Evolutionary conservation across 768 basidiomycete species (phyloP), one percentile per base, ranked within the genome.

Genomic region (Collybiopsis confluens): DNA sequence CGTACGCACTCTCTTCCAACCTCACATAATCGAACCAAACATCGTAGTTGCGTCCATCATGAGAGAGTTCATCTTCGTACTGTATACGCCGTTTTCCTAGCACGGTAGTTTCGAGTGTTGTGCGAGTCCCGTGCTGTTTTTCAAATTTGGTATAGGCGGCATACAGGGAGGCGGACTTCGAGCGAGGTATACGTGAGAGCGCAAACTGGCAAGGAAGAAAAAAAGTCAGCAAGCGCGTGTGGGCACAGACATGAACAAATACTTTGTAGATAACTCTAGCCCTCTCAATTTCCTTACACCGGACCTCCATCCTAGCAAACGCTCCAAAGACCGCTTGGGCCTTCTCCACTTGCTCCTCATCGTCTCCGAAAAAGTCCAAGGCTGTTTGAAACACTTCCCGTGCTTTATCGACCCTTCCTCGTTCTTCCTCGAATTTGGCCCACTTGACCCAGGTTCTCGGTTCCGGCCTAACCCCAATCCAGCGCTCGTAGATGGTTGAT

Each of bases 211-310:
- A 7, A 51, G 2, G 10, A 7, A 48, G 26, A 46, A 20, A 16
- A 41, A 26, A 41, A 45, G 35, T 35, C 4, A 30, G 20, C 45
- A 6, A 7, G n/a, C n/a, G n/a, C n/a, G n/a, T n/a, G n/a, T n/a
- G n/a, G n/a, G n/a, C n/a, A n/a, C n/a, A n/a, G n/a, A n/a, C n/a
- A n/a, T n/a, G n/a, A 43, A 20, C 21, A n/a, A 77, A 37, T 60
- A 87, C 95, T 78, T 98, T 98, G 75, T 96, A 98, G 59, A 98
- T 98, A 24, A 97, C 92, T 54, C 97, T 77, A 3, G 97, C 95
- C 37, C 97, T 88, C 54, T 99, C 97, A 66, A 85, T 97, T 72
- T 99, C 97, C 72, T 98, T 98, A 63, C 93, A 65, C 50, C 97
- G 77, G 6, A 85, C 96, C 73, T 99, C 97, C 94, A 98, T 98